These are phyloP conservation scores for Lentinula detonsa DNA, from an alignment of 768 basidiomycete genomes.

Conservation along the genomic window DNA sequence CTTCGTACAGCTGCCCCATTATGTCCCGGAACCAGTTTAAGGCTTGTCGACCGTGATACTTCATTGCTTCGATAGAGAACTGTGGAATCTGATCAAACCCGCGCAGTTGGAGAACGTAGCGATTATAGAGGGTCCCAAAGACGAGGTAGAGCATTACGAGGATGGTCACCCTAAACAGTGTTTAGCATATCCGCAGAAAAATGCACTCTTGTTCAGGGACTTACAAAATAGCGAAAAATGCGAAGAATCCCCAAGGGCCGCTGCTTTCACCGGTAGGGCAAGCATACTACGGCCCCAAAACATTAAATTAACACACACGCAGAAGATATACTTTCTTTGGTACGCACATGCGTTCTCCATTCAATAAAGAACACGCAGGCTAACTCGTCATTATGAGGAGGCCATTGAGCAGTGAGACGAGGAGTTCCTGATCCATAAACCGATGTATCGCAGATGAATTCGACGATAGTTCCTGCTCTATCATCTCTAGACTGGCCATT, in stretches of 20 bases:
- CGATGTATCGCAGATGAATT: conserved; percentile 72
- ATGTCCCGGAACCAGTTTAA: conserved; percentile 34
- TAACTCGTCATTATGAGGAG: conserved; percentile 50
- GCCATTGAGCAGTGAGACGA: conserved; percentile 60
- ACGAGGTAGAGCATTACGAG: conserved; percentile 61
- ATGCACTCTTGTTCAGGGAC: conserved; percentile 15
- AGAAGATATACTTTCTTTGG: neutral
- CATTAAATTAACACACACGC: neutral
- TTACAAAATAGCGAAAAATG: conserved; percentile 54
- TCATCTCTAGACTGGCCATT: conserved; percentile 26
- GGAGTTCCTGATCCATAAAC: conserved; percentile 51
- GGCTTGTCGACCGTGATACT: conserved; percentile 39
- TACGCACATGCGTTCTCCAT: conserved; percentile 73
- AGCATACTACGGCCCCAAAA: conserved; percentile 43
- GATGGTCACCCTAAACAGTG: conserved; percentile 40
- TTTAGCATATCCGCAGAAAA: neutral
- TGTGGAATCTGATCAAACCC: conserved; percentile 73
- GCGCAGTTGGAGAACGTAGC: conserved; percentile 62
- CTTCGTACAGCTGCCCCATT: conserved; percentile 9
- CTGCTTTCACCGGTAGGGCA: conserved; percentile 62
- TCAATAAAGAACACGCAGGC: conserved; percentile 81
- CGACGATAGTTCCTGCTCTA: conserved; percentile 59
- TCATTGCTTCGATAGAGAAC: conserved; percentile 47
- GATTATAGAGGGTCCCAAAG: conserved; percentile 71
- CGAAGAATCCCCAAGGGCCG: conserved; percentile 43